A percentile compares a stretch with the other conserved stretches of the same genome.
phyloP scores from a whole-genome alignment of 192 early-diverging fungal species.

The Pilaira anomala region DNA sequence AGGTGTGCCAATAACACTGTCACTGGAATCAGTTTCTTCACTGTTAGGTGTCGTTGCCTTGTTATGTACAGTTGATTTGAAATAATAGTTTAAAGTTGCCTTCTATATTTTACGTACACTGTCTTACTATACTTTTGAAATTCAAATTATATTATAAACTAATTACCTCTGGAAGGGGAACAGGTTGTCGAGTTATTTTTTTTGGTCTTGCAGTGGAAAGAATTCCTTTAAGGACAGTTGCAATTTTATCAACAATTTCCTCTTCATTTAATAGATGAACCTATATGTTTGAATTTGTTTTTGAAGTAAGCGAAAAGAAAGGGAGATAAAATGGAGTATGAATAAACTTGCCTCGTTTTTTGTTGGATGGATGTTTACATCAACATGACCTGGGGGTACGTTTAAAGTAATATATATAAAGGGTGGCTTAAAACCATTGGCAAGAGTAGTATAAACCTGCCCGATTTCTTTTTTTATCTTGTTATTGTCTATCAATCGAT shows the following conservation, averaged over 20 bases:
- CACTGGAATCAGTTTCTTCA: no score
- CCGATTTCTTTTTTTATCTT: neutral
- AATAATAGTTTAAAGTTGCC: neutral
- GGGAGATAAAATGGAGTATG: no score
- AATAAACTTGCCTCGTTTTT: constrained; percentile 4
- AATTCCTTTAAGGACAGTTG: neutral
- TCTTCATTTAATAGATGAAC: neutral
- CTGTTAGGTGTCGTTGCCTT: neutral
- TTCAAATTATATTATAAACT: neutral
- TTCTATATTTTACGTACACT: neutral
- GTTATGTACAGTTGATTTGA: neutral
- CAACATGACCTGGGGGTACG: neutral
- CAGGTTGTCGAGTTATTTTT: neutral
- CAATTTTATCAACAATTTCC: neutral
- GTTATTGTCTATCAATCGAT: constrained; percentile 7
- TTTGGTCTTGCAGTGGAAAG: neutral
- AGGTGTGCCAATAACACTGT: no score
- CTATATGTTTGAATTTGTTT: no score
- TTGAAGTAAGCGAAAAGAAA: no score
- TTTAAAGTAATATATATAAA: constrained; percentile 7
- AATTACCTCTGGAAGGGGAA: neutral
- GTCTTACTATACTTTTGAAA: neutral
- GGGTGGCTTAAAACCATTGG: neutral
- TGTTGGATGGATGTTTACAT: constrained; percentile 17
- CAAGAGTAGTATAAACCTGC: neutral